Base-by-base conservation (phyloP, 2,329 filamentous ascomycete species). In the Gyromitra esculenta region DNA sequence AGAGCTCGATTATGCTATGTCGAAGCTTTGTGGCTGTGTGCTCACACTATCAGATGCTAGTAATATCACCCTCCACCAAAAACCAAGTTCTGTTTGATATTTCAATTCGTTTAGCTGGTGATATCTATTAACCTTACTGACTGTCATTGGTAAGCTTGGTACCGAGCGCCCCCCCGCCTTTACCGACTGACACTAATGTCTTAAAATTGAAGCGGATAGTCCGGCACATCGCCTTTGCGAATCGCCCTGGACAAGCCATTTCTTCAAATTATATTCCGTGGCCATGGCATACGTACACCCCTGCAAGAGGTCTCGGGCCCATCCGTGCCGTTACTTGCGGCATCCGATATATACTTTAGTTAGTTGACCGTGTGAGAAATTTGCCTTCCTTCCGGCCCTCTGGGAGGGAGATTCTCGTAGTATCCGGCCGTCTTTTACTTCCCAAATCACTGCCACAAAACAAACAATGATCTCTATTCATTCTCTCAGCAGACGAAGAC, bases 251-350 rank as follows among this genome's bases (percentile, higher is more conserved):
- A 11, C 8, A 31, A 35, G 21, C 41, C 9, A 54, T 52, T 18
- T 39, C 43, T 48, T 25, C 21, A 21, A 39, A 56, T 48, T 68
- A 56, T 43, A 59, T 68, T 54, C 48, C 39, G 15, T 68, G 54
- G 66, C 41, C 54, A 60, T 69, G 54, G 66, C 66, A 69, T 69
- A 69, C 66, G 66, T 69, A 69, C 39, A 57, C 66, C 66, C 66
- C 54, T 69, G 66, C 1, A 60, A 8, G n/a, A 31, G 5, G 31
- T 69, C 66, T 25, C 60, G 60, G 54, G 60, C 5, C 60, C 41
- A 35, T n/a, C 41, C 60, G 66, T 60, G 52, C 65, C 25, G 18
- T 57, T n/a, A 35, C 48, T 25, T 25, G 37, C 39, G 11, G 21
- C 15, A 5, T 60, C 39, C 25, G 31, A 69, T 69, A 69, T 60